Base-by-base conservation (phyloP, 2,329 filamentous ascomycete genomes). In the Fusarium sp. region DNA sequence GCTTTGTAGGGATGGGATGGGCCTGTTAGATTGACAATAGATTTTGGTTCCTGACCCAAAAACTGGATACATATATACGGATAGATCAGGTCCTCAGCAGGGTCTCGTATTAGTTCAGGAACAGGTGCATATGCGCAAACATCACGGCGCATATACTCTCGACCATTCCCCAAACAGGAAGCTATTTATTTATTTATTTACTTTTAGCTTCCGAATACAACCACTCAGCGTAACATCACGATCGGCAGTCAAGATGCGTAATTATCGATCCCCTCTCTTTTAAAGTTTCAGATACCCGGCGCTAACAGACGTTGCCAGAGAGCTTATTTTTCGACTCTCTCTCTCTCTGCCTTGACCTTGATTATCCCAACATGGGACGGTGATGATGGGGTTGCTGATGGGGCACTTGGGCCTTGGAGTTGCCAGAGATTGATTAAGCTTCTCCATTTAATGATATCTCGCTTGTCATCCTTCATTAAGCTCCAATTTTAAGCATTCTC, bases 271-370 rank as follows among this genome's bases (percentile, higher is more conserved):
- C 7, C 19, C 28, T 31, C 32, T 22, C 36, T 28, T 47, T 56
- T 35, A 36, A 34, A 13, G 61, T 65, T 65, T 65, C 61, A 65
- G 57, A 65, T 64, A 49, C 56, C 39, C 61, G 61, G 50, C 61
- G 61, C 61, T 61, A 55, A 50, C 10, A 26, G 11, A 24, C 39
- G 41, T 60, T 54, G 11, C 40, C 31, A 26, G 41, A 44, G 41
- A 44, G 42, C 42, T 43, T 46, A 38, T 35, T 53, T 55, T 44
- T 53, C 35, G 40, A 19, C 19, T 19, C 19, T 19, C 3, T 19
- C 19, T 19, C 19, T 19, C 19, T 19, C 13, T 13, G 29, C 29
- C 29, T 32, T 38, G 26, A 40, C 35, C 36, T 54, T 45, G 22
- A 19, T 25, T 12, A 34, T 25, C 10, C n/a, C 22, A 8, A 15